These are phyloP conservation scores for Rubia peregrina DNA, from an alignment of 305 asterid species.

Conservation along the genomic window DNA sequence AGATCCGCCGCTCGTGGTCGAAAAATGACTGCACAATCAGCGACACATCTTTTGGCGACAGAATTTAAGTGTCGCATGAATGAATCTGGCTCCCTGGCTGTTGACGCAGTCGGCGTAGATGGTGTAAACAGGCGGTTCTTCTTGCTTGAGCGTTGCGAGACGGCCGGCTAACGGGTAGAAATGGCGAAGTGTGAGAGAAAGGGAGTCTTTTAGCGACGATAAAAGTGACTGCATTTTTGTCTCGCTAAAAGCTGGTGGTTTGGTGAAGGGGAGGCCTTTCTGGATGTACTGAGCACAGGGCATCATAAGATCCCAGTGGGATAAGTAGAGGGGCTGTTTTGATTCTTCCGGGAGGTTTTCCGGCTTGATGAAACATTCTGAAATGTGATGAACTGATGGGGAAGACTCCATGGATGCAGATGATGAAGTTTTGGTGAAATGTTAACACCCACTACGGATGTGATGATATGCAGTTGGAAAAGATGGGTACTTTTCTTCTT, in stretches of 20 bases:
- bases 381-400: conserved; percentile 19
- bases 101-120: conserved; percentile 25
- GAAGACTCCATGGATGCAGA: neutral
- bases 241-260: conserved; percentile 21
- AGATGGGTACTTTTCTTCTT: no score
- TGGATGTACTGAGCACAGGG: conserved; percentile 25
- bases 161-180: conserved; percentile 36
- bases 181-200: conserved; percentile 30
- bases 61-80: conserved; percentile 26
- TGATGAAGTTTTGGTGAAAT: neutral
- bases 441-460: no score
- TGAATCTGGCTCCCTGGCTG: conserved; percentile 33
- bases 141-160: conserved; percentile 25
- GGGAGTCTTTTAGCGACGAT: conserved; percentile 27
- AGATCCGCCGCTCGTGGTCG: conserved; percentile 9
- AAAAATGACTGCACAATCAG: conserved; percentile 26
- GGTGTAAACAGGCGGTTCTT: conserved; percentile 21
- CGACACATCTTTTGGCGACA: conserved; percentile 32
- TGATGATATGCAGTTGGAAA: no score
- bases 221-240: conserved; percentile 5
- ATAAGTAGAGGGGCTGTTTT: conserved; percentile 23
- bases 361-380: conserved; percentile 32
- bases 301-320: conserved; percentile 33
- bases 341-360: conserved; percentile 22
- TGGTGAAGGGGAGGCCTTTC: conserved; percentile 29